Base-by-base conservation (phyloP, 2,329 filamentous ascomycete species). In the Coniochaeta sp. region DNA sequence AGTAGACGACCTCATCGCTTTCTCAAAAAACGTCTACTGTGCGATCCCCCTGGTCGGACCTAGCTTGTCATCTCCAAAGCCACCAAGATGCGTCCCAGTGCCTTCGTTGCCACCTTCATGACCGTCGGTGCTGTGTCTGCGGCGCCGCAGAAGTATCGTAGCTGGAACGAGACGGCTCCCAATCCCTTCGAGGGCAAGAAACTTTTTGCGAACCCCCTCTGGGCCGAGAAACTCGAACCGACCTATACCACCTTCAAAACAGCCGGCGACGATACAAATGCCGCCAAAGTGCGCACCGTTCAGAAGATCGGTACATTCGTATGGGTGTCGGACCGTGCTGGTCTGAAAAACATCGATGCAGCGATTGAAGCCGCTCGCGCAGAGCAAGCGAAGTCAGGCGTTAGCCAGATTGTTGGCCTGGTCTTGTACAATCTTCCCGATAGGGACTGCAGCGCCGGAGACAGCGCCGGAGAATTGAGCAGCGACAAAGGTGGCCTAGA, bases 101-200 rank as follows among this genome's bases (percentile, higher is more conserved):
- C 54, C 6, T 8, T 56, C 3, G 5, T 56, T 17, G 17, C 26
- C 31, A 22, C 31, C 31, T 17, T 56, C 9, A 36, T 24, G 9
- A 17, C 31, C 2, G 54, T 14, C n/a, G 54, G 31, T 3, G 31
- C 54, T 31, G 54, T 36, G 3, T 19, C 54, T 34, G 54, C 54
- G 17, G 54, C 33, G 2, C 54, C 54, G 2, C 22, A 22, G 31
- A 19, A 11, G 14, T 38, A n/a, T 22, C 31, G 54, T 9, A 34
- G 54, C 33, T 33, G 33, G 28, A 56, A 56, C 52, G 17, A 34
- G 22, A 56, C 31, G 16, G 9, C 33, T 6, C 54, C 31, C 12
- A 77, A 78, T 60, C 75, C 82, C 0, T 83, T 85, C 66, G 61
- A 71, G 1, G 77, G 77, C 61, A 78, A 77, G 64, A 76, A 72